These are phyloP conservation scores for Xylaria nigripes DNA, from an alignment of 495 filamentous ascomycete species.

Conservation along the genomic window DNA sequence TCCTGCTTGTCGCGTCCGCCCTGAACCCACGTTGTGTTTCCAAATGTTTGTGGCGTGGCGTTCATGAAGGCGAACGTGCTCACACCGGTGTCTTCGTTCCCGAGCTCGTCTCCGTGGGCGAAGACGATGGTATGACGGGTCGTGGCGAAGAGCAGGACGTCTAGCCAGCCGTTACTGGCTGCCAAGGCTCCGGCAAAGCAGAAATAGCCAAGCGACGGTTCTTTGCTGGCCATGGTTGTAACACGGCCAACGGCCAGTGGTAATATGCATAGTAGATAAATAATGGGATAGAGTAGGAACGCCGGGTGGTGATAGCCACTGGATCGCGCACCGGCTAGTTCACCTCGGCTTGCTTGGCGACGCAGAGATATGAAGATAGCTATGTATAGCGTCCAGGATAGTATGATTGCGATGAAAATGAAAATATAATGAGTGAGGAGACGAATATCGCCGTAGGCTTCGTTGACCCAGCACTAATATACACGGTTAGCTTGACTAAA, in stretches of 20 bases:
- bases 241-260: slow-evolving; percentile 66
- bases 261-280: slow-evolving; percentile 63
- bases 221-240: slow-evolving; percentile 49
- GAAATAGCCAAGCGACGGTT: slow-evolving; percentile 52
- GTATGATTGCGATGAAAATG: slow-evolving; percentile 63
- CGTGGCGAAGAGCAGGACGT: slow-evolving; percentile 62
- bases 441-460: slow-evolving; percentile 50
- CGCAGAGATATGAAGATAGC: slow-evolving; percentile 55
- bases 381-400: slow-evolving; percentile 56
- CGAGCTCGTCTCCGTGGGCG: slow-evolving; percentile 25
- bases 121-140: slow-evolving; percentile 53
- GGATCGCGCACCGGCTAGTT: slow-evolving; percentile 7
- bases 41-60: slow-evolving; percentile 31
- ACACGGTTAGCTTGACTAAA: slow-evolving; percentile 2
- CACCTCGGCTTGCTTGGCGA: slow-evolving; percentile 9
- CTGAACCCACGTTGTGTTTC: slow-evolving; percentile 40
- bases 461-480: slow-evolving; percentile 62
- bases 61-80: slow-evolving; percentile 44
- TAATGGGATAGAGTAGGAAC: slow-evolving; percentile 68
- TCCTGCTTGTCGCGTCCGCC: slow-evolving; percentile 17
- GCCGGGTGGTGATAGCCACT: slow-evolving; percentile 45
- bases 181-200: slow-evolving; percentile 64
- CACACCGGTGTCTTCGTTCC: slow-evolving; percentile 34
- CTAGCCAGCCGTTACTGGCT: slow-evolving; percentile 64
- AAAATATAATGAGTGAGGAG: slow-evolving; percentile 72